A percentile compares a stretch with the other conserved stretches of the same genome.
Evolutionary conservation across 2,329 filamentous ascomycete species (phyloP).

Genomic region (Cordyceps pruinosa): DNA sequence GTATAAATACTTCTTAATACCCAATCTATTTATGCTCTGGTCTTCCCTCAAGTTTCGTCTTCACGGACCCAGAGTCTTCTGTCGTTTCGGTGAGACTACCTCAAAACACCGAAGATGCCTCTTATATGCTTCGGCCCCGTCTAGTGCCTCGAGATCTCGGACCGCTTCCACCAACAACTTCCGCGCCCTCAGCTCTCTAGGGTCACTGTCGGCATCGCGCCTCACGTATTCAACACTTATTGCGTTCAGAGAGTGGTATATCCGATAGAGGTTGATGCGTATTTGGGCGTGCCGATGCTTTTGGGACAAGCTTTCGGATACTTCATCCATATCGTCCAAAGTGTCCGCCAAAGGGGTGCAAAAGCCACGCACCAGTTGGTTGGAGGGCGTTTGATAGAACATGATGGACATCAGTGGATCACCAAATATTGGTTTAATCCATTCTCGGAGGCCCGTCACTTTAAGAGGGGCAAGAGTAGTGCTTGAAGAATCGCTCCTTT

Average conservation of each 20-base stretch:
- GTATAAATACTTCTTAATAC: not conserved
- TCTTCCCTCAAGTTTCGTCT: not conserved
- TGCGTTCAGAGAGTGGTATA: constrained; percentile 46
- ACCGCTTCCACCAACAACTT: constrained; percentile 43
- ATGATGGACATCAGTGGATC: constrained; percentile 48
- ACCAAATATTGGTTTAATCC: constrained; percentile 53
- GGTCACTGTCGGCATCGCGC: constrained; percentile 39
- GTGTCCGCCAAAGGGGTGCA: constrained; percentile 18
- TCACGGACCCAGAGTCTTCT: constrained; percentile 17
- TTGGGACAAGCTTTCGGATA: constrained; percentile 29
- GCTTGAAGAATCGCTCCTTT: not conserved
- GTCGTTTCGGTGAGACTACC: constrained; percentile 38
- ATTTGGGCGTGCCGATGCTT: constrained; percentile 36
- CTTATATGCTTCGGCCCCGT: constrained; percentile 23
- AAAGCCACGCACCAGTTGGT: constrained; percentile 44
- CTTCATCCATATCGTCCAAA: not conserved
- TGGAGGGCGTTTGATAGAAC: constrained; percentile 38
- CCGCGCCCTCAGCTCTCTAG: constrained; percentile 46
- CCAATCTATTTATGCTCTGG: not conserved
- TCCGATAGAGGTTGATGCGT: constrained; percentile 49
- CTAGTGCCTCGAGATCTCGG: constrained; percentile 36
- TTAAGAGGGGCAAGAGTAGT: constrained; percentile 18
- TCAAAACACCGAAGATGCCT: constrained; percentile 33
- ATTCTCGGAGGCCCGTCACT: constrained; percentile 49
- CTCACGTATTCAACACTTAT: constrained; percentile 52